Conservation (phyloP, 495 filamentous ascomycete genomes). For the Ramalina intermedia region DNA sequence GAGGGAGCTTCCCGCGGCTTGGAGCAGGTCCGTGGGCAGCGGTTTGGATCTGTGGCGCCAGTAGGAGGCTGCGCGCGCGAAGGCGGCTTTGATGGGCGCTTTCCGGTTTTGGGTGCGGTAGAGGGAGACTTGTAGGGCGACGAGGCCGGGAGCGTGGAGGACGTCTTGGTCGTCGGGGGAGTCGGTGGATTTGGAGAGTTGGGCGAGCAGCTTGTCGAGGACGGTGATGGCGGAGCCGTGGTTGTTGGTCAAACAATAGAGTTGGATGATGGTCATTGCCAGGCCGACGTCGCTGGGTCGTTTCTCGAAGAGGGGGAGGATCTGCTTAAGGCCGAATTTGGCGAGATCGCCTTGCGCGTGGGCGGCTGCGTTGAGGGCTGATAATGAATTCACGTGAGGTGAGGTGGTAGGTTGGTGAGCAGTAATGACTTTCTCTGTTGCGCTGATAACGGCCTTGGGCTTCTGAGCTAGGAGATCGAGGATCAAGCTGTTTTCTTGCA, state of each 20-base stretch:
- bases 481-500: slow-evolving; percentile 54
- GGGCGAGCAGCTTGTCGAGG: slow-evolving; percentile 58
- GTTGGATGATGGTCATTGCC: slow-evolving; percentile 66
- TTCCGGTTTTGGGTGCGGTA: slow-evolving; percentile 71
- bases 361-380: slow-evolving; percentile 71
- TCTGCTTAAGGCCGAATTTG: slow-evolving; percentile 54
- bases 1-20: slow-evolving; percentile 64
- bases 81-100: slow-evolving; percentile 48
- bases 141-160: slow-evolving; percentile 72
- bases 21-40: slow-evolving; percentile 43
- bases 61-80: slow-evolving; percentile 69
- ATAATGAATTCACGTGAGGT: slow-evolving; percentile 44
- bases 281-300: slow-evolving; percentile 75
- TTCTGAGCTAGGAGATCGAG: slow-evolving; percentile 70
- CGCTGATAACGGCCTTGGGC: slow-evolving; percentile 52
- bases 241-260: slow-evolving; percentile 65
- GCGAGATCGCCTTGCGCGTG: slow-evolving; percentile 47
- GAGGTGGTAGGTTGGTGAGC: slow-evolving; percentile 41
- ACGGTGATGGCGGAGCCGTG: slow-evolving; percentile 58
- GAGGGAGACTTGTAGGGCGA: slow-evolving; percentile 68
- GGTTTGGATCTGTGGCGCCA: slow-evolving; percentile 49
- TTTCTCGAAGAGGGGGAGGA: slow-evolving; percentile 60
- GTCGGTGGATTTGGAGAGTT: slow-evolving; percentile 44
- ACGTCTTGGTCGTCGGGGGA: slow-evolving; percentile 43
- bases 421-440: slow-evolving; percentile 43